Evolutionary conservation across 2,329 filamentous ascomycete species (phyloP).

Genomic region (Pseudodiploospora longispora): DNA sequence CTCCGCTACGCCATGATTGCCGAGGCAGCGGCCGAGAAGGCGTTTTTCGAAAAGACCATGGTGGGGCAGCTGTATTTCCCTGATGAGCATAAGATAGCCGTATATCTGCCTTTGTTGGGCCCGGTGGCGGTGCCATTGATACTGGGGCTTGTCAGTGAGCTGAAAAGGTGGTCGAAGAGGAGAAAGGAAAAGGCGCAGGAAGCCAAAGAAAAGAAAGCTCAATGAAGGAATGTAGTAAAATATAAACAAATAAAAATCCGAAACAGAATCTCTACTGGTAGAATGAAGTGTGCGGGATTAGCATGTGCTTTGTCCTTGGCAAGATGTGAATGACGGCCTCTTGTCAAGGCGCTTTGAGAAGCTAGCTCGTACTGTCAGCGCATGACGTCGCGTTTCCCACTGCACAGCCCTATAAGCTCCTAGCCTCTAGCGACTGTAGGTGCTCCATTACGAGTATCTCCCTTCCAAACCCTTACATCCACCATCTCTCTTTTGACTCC

Average conservation of each 20-base stretch:
- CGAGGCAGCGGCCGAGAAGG: constrained; percentile 80
- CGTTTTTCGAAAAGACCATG: constrained; percentile 99
- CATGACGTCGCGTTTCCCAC: too few relatives aligned
- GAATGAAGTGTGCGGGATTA: too few relatives aligned
- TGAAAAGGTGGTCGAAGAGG: constrained; percentile 53
- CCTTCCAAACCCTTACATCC: too few relatives aligned
- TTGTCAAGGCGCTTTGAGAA: too few relatives aligned
- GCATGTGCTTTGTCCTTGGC: too few relatives aligned
- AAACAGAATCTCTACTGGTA: too few relatives aligned
- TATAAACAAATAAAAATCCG: not conserved
- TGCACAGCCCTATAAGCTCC: too few relatives aligned
- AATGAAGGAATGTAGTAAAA: constrained; percentile 13
- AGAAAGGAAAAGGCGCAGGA: constrained; percentile 35
- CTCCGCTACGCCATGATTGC: constrained; percentile 76
- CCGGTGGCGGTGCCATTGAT: constrained; percentile 85
- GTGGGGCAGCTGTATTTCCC: constrained; percentile 98
- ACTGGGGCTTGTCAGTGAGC: constrained; percentile 74
- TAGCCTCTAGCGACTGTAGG: too few relatives aligned
- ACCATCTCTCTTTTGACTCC: too few relatives aligned
- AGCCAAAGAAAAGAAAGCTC: constrained; percentile 29
- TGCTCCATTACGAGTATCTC: too few relatives aligned
- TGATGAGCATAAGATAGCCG: constrained; percentile 95
- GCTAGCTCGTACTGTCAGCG: too few relatives aligned
- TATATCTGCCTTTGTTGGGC: constrained; percentile 85
- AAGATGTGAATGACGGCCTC: too few relatives aligned